Percentiles rank a stretch among this genome's conserved stretches.
Evolutionary conservation across 768 basidiomycete genomes (phyloP).

Genomic region (Macrolepiota fuliginosa): DNA sequence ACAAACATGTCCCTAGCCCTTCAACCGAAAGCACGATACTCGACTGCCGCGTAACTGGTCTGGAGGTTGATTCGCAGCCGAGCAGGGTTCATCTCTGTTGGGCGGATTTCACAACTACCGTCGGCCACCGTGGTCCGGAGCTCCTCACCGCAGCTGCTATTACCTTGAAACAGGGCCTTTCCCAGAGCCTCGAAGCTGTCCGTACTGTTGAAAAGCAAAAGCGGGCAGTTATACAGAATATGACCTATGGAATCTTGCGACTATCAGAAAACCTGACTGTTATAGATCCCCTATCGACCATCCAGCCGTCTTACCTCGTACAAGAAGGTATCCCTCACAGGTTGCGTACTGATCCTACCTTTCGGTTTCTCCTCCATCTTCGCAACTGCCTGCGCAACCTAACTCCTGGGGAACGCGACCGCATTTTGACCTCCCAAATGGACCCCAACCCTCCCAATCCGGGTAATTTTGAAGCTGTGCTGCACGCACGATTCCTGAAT

Average conservation of each 20-base stretch:
- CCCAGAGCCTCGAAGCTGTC: conserved; percentile 22
- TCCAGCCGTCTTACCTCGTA: conserved; percentile 81
- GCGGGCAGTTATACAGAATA: conserved; percentile 29
- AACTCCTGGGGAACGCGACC: conserved; percentile 22
- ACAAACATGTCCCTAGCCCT: conserved; percentile 27
- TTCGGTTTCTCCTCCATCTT: conserved; percentile 78
- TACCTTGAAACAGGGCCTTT: conserved; percentile 24
- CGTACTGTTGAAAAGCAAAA: conserved; percentile 28
- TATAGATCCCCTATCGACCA: conserved; percentile 78
- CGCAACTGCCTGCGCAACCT: conserved; percentile 59
- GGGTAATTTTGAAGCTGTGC: conserved; percentile 31
- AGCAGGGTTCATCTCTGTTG: conserved; percentile 9
- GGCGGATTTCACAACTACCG: conserved; percentile 22
- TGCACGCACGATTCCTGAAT: conserved; percentile 34
- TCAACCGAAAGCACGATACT: conserved; percentile 25
- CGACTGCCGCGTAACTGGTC: conserved; percentile 18
- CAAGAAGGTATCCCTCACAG: conserved; percentile 68
- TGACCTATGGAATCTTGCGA: conserved; percentile 48
- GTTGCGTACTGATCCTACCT: conserved; percentile 65
- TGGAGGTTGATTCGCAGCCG: conserved; percentile 14
- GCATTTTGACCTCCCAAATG: conserved; percentile 14
- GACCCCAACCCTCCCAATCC: conserved; percentile 17
- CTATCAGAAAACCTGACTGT: conserved; percentile 47
- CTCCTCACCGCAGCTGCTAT: conserved; percentile 32
- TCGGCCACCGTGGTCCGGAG: conserved; percentile 44